Evolutionary conservation across 495 filamentous ascomycete genomes (phyloP), one percentile per base, ranked within the genome.

Genomic region (Aspergillus bertholletiae): DNA sequence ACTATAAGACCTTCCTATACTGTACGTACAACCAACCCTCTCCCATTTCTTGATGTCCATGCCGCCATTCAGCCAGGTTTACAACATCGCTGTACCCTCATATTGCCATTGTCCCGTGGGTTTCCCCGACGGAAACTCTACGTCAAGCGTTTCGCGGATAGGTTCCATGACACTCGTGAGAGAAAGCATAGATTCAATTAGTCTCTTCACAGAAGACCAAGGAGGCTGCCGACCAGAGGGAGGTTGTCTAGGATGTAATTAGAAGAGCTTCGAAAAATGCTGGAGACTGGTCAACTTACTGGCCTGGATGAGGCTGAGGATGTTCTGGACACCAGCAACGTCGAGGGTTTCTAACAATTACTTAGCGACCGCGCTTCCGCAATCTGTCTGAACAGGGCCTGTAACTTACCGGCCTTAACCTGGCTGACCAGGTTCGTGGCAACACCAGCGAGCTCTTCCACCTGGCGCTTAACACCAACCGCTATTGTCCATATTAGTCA

Each of bases 341-440:
- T 55, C 54, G 7, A 60, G 13, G 27, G 22, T 48, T 39, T 30
- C 52, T 53, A 35, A 0, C n/a, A 23, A 44, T 27, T 8, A 8
- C 30, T 51, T 34, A 51, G 55, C 28, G 3, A 32, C 18, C 2
- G 46, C n/a, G 1, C 26, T 21, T 28, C 12, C 21, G 30, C 2
- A 11, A 2, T 3, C 8, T 32, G 3, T 11, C 8, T 32, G 13
- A n/a, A n/a, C n/a, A 32, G 8, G 7, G 9, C 30, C 30, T 5
- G 18, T 23, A 27, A 45, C 57, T 56, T 49, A 54, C 62, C 59
- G 30, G 30, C 45, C 51, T 62, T 47, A 32, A 59, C 23, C 18
- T 54, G 39, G 32, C 5, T 12, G 30, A 61, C 37, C 34, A 64
- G 52, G 26, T 17, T 51, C 2, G 30, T 1, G n/a, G 57, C 41